Conservation (phyloP, 495 filamentous ascomycete species). For the Pyrenula massariospora region DNA sequence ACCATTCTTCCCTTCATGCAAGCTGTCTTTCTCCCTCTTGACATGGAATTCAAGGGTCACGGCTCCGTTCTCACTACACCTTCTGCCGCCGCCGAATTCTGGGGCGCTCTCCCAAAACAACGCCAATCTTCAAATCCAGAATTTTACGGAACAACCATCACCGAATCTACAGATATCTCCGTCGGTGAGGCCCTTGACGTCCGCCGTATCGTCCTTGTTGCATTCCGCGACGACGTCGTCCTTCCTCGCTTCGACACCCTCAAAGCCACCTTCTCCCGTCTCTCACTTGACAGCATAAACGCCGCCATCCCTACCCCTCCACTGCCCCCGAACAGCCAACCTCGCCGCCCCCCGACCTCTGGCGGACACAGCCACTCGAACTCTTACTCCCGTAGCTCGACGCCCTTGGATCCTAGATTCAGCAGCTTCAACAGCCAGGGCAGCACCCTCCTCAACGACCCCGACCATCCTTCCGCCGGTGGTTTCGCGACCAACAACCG, state of each 20-base stretch:
- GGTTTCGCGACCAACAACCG: slow-evolving; percentile 29
- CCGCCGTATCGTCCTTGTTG: slow-evolving; percentile 74
- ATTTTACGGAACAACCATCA: background rate
- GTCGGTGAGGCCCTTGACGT: slow-evolving; percentile 63
- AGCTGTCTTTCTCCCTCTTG: slow-evolving; percentile 87
- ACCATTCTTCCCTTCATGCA: slow-evolving; percentile 89
- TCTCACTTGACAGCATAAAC: slow-evolving; percentile 74
- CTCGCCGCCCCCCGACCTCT: slow-evolving; percentile 12
- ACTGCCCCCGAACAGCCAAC: slow-evolving; percentile 29
- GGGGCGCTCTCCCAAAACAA: slow-evolving; percentile 43
- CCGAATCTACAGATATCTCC: slow-evolving; percentile 16
- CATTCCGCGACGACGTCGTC: slow-evolving; percentile 81
- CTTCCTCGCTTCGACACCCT: slow-evolving; percentile 75
- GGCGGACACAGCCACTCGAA: slow-evolving; percentile 12
- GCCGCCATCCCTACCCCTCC: slow-evolving; percentile 36
- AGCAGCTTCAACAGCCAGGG: slow-evolving; percentile 66
- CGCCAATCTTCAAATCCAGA: slow-evolving; percentile 10
- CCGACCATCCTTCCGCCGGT: slow-evolving; percentile 27
- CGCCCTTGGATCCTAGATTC: slow-evolving; percentile 58
- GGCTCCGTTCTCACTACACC: slow-evolving; percentile 58
- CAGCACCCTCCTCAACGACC: slow-evolving; percentile 54
- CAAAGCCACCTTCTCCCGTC: slow-evolving; percentile 79
- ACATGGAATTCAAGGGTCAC: slow-evolving; percentile 82
- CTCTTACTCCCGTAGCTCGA: slow-evolving; percentile 46
- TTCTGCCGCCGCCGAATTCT: slow-evolving; percentile 77